Percentiles rank a stretch among this genome's conserved stretches.
These are phyloP conservation scores for Colletotrichum sp. DNA, from an alignment of 2,329 filamentous ascomycete species.

Conservation along the genomic window DNA sequence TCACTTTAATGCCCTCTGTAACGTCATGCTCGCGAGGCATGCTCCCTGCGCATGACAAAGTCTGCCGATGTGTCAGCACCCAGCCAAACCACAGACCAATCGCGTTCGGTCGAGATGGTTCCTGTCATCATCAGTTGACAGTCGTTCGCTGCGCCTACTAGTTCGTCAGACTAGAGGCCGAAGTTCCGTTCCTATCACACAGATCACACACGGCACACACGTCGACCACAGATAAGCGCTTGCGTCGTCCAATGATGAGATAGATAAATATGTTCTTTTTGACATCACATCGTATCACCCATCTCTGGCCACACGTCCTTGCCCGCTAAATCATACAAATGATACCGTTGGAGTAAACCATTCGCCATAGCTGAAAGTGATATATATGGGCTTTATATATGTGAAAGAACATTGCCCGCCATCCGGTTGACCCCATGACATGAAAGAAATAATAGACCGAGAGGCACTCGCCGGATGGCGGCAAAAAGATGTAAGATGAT, in stretches of 20 bases:
- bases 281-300: neutral
- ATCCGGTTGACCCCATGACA: neutral
- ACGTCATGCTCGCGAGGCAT: neutral
- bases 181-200: neutral
- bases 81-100: neutral
- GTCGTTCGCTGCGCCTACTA: neutral
- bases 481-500: slow-evolving; percentile 17
- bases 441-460: neutral
- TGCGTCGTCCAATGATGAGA: neutral
- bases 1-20: neutral
- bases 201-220: neutral
- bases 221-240: neutral
- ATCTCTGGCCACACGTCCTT: neutral
- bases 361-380: neutral
- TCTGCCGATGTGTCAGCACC: neutral
- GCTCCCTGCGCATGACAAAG: neutral
- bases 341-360: neutral
- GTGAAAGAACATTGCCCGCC: slow-evolving; percentile 12
- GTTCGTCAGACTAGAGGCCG: neutral
- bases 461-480: neutral
- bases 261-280: neutral
- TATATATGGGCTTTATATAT: slow-evolving; percentile 16
- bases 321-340: neutral
- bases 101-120: neutral
- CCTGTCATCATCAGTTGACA: neutral